These are phyloP conservation scores for Candolleomyces aberdarensis DNA, from an alignment of 768 basidiomycete genomes.

Conservation along the genomic window DNA sequence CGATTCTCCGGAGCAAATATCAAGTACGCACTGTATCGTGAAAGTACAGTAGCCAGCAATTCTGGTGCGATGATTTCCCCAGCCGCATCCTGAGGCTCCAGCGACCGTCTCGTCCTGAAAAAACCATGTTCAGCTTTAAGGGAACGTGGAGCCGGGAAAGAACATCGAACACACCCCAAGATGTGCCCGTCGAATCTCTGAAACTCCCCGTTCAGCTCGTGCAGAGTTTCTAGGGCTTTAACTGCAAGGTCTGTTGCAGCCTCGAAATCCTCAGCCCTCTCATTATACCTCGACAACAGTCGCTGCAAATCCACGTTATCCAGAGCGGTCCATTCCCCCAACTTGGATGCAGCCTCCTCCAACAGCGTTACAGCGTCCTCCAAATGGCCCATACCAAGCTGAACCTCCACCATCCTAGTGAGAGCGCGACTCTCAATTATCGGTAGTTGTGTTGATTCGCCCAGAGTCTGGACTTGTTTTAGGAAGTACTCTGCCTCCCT, in stretches of 20 bases:
- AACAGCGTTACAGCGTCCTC: conserved; percentile 57
- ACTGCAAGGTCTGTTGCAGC: conserved; percentile 55
- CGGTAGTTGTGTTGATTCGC: conserved; percentile 63
- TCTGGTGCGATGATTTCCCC: conserved; percentile 57
- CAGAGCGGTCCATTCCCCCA: conserved; percentile 16
- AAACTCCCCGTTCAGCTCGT: conserved; percentile 58
- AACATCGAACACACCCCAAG: conserved; percentile 36
- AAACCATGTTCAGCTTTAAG: not conserved
- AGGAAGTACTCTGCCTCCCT: conserved; percentile 85
- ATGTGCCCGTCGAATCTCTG: conserved; percentile 45
- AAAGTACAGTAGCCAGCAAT: conserved; percentile 57
- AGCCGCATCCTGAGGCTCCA: conserved; percentile 17
- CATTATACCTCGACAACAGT: conserved; percentile 53
- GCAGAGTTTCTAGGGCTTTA: conserved; percentile 54
- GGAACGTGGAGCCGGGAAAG: not conserved
- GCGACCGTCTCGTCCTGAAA: conserved; percentile 36
- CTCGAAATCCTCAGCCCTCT: conserved; percentile 38
- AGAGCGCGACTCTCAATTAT: conserved; percentile 63
- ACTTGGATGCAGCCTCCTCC: conserved; percentile 41
- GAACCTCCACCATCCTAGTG: conserved; percentile 65
- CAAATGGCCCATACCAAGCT: conserved; percentile 58
- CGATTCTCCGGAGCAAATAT: not conserved
- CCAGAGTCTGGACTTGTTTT: conserved; percentile 72
- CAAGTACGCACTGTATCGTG: conserved; percentile 59
- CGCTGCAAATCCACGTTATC: conserved; percentile 18